phyloP scores from a whole-genome alignment of 2,329 filamentous ascomycete species.

The Cryphonectria carpinicola region DNA sequence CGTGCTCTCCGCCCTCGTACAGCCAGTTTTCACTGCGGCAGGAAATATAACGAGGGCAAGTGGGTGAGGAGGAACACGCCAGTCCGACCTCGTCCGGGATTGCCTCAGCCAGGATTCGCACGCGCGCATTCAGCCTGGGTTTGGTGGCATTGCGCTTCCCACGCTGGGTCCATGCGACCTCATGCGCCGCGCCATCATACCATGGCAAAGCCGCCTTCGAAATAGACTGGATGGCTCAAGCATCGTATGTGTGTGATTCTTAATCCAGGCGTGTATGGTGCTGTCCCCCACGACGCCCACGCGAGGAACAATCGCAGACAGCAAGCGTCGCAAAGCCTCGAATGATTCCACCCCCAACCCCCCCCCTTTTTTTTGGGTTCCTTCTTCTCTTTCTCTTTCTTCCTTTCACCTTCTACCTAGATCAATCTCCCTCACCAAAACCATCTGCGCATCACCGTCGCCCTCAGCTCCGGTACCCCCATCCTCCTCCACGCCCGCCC shows the following conservation, averaged over 20 bases:
- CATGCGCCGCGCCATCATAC: background rate
- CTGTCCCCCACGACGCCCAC: background rate
- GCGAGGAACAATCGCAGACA: background rate
- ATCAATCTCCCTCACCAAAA: constrained; percentile 57
- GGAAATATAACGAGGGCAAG: background rate
- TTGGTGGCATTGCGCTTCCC: background rate
- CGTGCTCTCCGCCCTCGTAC: background rate
- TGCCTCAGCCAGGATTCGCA: background rate
- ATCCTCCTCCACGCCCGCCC: constrained; percentile 58
- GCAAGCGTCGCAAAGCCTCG: background rate
- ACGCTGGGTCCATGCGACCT: background rate
- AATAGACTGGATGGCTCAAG: background rate
- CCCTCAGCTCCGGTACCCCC: constrained; percentile 32
- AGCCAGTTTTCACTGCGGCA: background rate
- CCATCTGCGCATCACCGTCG: constrained; percentile 48
- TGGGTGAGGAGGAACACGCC: background rate
- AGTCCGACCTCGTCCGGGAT: background rate
- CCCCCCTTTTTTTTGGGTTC: background rate
- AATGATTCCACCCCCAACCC: constrained; percentile 17
- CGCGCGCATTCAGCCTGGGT: background rate
- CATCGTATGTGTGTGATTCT: too few relatives aligned
- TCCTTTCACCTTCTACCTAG: constrained; percentile 46
- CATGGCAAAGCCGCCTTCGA: background rate
- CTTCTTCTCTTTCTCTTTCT: background rate
- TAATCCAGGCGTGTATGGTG: background rate